A percentile compares a stretch with the other conserved stretches of the same genome.
These are phyloP conservation scores for Paragyromitra xinjiangensis DNA, from an alignment of 495 filamentous ascomycete genomes.

Conservation along the genomic window DNA sequence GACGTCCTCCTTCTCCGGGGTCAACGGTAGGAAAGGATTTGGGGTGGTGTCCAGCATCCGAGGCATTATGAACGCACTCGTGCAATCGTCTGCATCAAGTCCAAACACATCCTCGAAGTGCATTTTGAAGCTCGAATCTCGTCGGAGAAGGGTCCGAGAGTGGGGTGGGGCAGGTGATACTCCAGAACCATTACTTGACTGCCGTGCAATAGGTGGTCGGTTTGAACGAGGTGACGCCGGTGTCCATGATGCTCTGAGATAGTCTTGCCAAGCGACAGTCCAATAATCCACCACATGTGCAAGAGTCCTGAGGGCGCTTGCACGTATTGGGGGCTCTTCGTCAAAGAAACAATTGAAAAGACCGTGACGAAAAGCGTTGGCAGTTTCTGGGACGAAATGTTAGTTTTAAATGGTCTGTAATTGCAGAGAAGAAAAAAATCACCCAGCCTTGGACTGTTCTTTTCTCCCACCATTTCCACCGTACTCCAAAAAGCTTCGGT, in stretches of 20 bases:
- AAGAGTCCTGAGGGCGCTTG: constrained; percentile 47
- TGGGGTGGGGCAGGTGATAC: constrained; percentile 42
- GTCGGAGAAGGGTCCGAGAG: constrained; percentile 34
- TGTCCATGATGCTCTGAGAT: constrained; percentile 44
- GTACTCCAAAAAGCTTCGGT: constrained; percentile 10
- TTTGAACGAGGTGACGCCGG: constrained; percentile 47
- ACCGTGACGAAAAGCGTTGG: constrained; percentile 50
- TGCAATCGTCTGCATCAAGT: constrained; percentile 42
- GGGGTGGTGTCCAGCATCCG: constrained; percentile 38
- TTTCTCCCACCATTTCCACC: constrained; percentile 51
- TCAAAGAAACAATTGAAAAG: constrained; percentile 54
- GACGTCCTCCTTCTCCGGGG: constrained; percentile 45
- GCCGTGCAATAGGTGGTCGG: constrained; percentile 43
- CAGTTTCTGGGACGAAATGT: constrained; percentile 42
- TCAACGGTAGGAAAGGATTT: constrained; percentile 44
- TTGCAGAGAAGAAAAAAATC: constrained; percentile 14
- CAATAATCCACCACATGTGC: constrained; percentile 49
- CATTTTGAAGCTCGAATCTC: constrained; percentile 55
- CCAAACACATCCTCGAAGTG: constrained; percentile 54
- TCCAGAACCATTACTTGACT: constrained; percentile 50
- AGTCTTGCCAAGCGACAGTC: constrained; percentile 49
- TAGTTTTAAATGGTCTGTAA: constrained; percentile 6
- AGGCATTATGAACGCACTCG: constrained; percentile 23
- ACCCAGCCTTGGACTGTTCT: constrained; percentile 45
- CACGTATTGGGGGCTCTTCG: constrained; percentile 41